Evolutionary conservation across 257 asterid genomes (phyloP), one percentile per base, ranked within the genome.

Genomic region (Solanum piurae): DNA sequence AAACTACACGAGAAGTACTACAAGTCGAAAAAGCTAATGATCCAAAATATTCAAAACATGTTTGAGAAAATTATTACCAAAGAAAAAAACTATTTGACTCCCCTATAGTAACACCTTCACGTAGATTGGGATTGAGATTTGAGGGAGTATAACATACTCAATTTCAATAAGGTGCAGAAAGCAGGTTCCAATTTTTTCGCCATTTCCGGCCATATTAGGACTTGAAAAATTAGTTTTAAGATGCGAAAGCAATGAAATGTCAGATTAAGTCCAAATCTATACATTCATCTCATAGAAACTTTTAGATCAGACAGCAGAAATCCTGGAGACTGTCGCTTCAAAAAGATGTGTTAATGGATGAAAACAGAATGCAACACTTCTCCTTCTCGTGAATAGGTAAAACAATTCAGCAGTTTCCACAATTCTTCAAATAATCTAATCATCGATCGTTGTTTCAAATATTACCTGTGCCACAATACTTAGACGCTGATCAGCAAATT

Each of bases 381-480:
- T 16, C 16, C 85, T 44, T 79, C 25, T 44, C 40, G 4, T 9
- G 38, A 79, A 44, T 27, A 27, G 66, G 5, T 74, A 74, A 74
- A 74, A 37, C 33, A 74, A 21, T 74, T 37, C 77, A 72, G 80
- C 46, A 33, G 55, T 74, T 74, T 74, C 52, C 5, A 74, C 16
- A 37, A 34, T 21, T 36, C 44, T 73, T 73, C 46, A 2, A 8
- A 73, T 5, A 34, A 73, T 77, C 27, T 12, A 77, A 42, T 25
- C 62, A 86, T 86, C 40, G 23, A 23, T 86, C 9, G 4, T 9
- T 31, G 74, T 73, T 46, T 73, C 74, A 71, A 34, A 34, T 72
- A 83, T 34, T 86, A 91, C 93, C 91, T 89, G 90, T 42, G 86
- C 72, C 62, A 68, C 87, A 2, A 46, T 42, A 87, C 34, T 64